phyloP scores from a whole-genome alignment of 768 basidiomycete species.

The Dacryopinax primogenitus region DNA sequence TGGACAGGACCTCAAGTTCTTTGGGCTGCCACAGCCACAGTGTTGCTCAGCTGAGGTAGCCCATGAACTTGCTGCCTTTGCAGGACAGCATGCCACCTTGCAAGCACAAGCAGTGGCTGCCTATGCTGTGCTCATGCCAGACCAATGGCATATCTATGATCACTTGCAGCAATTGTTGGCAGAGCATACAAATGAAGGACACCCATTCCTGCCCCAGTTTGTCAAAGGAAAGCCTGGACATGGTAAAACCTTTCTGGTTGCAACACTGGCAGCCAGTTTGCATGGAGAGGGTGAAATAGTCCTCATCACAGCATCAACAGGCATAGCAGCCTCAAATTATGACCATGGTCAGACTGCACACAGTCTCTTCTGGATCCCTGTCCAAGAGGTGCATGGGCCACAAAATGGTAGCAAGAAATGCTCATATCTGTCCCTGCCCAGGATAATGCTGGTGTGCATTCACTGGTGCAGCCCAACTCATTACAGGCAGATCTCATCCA shows the following conservation, averaged over 20 bases:
- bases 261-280: conserved; percentile 26
- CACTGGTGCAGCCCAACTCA: conserved; percentile 18
- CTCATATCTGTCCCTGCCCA: no score
- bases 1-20: conserved; percentile 22
- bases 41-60: conserved; percentile 22
- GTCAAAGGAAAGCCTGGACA: conserved; percentile 33
- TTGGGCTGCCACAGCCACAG: conserved; percentile 25
- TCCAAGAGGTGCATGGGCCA: conserved; percentile 27
- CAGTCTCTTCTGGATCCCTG: conserved; percentile 29
- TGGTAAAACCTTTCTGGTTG: conserved; percentile 32
- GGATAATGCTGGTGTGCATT: no score
- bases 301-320: conserved; percentile 30
- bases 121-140: conserved; percentile 18
- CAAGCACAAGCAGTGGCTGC: conserved; percentile 14
- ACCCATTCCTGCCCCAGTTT: conserved; percentile 20
- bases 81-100: conserved; percentile 11
- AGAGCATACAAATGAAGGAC: not conserved
- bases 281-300: conserved; percentile 25
- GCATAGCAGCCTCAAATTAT: conserved; percentile 33
- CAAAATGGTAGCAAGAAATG: not conserved
- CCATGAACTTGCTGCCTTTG: conserved; percentile 23
- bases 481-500: conserved; percentile 28
- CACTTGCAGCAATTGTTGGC: conserved; percentile 16
- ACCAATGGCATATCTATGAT: conserved; percentile 21
- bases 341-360: conserved; percentile 31